Base-by-base conservation (phyloP, 352 stramenopile species). In the Phytopythium mirpurense region DNA sequence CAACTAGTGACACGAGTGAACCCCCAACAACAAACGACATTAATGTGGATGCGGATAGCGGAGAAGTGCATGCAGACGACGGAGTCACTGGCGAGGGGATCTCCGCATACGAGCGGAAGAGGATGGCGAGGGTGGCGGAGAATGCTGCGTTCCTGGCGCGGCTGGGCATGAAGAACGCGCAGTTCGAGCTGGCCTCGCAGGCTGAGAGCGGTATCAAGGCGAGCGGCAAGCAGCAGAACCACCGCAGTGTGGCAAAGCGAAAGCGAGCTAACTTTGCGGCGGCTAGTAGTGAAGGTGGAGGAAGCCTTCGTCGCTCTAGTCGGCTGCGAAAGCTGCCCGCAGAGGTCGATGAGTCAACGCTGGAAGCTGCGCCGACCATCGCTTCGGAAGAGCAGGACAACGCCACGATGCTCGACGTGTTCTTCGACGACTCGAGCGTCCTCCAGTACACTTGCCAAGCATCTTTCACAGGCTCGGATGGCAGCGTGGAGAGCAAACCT, bases 31-130 rank as follows among this genome's bases (percentile, higher is more conserved):
- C 32, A 11, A 1, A 36, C 2, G 15, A 12, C 32, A 12, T 1
- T 12, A 36, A 36, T 10, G 32, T 14, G 32, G 15, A 7, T 36
- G 7, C 5, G 5, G n/a, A n/a, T n/a, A n/a, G n/a, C n/a, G n/a
- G n/a, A n/a, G n/a, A n/a, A n/a, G n/a, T n/a, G n/a, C n/a, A n/a
- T n/a, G n/a, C n/a, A n/a, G n/a, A n/a, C n/a, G n/a, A n/a, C n/a
- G n/a, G n/a, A n/a, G n/a, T n/a, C n/a, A n/a, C 26, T 2, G 16
- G 10, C 19, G 18, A 37, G 8, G 47, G 34, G 2, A 38, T 82
- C 1, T 86, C 71, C 15, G 63, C 72, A 40, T 83, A 86, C 37
- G 74, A 83, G 44, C 53, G 49, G 42, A 79, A 80, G 53, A 66
- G 74, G 2, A 49, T 56, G 23, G 54, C 32, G 37, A 68, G 62